These are phyloP conservation scores for Drechslera avenae DNA, from an alignment of 2,329 filamentous ascomycete species.

Conservation along the genomic window DNA sequence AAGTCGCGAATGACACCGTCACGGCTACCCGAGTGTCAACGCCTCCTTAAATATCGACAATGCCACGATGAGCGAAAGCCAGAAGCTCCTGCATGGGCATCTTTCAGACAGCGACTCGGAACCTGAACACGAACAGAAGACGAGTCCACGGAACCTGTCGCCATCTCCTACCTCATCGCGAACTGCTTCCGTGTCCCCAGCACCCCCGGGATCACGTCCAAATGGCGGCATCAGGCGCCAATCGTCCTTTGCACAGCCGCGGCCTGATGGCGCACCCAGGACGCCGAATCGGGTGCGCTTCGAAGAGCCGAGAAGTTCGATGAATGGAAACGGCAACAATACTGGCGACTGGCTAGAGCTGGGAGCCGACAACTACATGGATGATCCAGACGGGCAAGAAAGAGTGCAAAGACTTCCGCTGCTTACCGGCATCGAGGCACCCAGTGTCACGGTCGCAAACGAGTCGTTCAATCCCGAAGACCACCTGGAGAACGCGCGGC, in stretches of 20 bases:
- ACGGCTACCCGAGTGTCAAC: slow-evolving; percentile 1
- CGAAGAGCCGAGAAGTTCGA: slow-evolving; percentile 53
- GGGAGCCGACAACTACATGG: slow-evolving; percentile 67
- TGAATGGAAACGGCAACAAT: slow-evolving; percentile 38
- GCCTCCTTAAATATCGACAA: slow-evolving; percentile 26
- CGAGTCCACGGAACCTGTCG: slow-evolving; percentile 30
- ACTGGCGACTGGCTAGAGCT: slow-evolving; percentile 55
- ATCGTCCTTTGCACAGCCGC: slow-evolving; percentile 54
- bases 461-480: slow-evolving; percentile 63
- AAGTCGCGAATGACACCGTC: slow-evolving; percentile 10
- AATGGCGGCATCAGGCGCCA: slow-evolving; percentile 42
- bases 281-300: slow-evolving; percentile 78
- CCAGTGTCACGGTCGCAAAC: slow-evolving; percentile 72
- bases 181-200: slow-evolving; percentile 38
- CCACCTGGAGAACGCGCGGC: slow-evolving; percentile 66
- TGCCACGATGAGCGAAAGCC: slow-evolving; percentile 49
- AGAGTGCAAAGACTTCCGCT: slow-evolving; percentile 67
- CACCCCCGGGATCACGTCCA: slow-evolving; percentile 29
- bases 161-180: slow-evolving; percentile 37
- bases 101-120: slow-evolving; percentile 39
- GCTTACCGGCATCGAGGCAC: slow-evolving; percentile 81
- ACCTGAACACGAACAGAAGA: slow-evolving; percentile 21
- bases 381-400: slow-evolving; percentile 45
- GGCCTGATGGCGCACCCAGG: slow-evolving; percentile 60
- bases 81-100: slow-evolving; percentile 47